phyloP scores from a whole-genome alignment of 306 rosid species.

The Sicyos edulis region DNA sequence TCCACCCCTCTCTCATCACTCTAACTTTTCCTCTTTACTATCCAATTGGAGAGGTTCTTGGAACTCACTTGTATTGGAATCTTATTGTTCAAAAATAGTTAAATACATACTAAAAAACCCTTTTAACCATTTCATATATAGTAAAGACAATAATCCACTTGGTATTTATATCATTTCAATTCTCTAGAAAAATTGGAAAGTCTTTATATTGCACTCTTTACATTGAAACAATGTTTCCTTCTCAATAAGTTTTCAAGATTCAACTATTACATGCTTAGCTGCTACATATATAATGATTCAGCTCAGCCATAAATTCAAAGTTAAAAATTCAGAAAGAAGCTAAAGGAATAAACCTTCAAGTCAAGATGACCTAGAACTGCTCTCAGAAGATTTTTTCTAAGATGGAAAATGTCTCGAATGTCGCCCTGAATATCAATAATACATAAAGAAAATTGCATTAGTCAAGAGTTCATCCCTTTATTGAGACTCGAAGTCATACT shows the following conservation, averaged over 20 bases:
- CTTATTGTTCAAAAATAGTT: neutral
- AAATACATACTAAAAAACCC: neutral
- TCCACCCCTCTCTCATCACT: neutral
- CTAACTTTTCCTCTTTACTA: neutral
- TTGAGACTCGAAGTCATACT: neutral
- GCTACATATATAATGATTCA: neutral
- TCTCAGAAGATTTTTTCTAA: constrained; percentile 66
- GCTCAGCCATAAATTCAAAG: neutral
- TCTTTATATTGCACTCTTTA: neutral
- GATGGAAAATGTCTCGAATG: constrained; percentile 49
- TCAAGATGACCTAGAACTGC: constrained; percentile 49
- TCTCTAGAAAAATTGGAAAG: too few species aligned
- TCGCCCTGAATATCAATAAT: constrained; percentile 52
- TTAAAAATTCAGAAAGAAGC: constrained; percentile 11
- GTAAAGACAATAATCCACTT: neutral
- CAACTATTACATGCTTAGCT: neutral
- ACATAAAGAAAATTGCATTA: constrained; percentile 10
- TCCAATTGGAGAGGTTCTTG: neutral
- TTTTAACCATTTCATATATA: neutral
- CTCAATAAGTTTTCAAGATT: neutral
- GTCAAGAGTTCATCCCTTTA: neutral
- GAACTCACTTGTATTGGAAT: neutral
- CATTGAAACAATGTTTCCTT: neutral
- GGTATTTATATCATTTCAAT: neutral
- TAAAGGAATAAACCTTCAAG: constrained; percentile 50